A percentile compares a stretch with the other conserved stretches of the same genome.
These are phyloP conservation scores for Aspergillus saccharolyticus DNA, from an alignment of 495 filamentous ascomycete species.

Conservation along the genomic window DNA sequence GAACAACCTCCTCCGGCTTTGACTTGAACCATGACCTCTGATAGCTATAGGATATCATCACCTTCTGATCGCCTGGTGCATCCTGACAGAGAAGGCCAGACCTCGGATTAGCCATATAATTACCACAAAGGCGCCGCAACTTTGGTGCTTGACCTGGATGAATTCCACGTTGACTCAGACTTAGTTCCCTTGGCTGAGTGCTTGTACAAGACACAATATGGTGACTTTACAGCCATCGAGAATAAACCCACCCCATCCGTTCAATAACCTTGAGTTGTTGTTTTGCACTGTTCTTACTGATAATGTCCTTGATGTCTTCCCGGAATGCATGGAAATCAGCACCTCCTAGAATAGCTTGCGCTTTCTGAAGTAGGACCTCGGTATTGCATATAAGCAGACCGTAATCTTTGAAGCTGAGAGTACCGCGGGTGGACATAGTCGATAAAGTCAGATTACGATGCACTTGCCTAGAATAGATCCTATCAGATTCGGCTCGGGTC, in stretches of 20 bases:
- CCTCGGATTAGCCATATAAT: no score
- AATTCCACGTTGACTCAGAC: neutral
- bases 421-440: conserved; percentile 54
- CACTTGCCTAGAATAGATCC: conserved; percentile 53
- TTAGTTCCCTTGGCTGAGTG: neutral
- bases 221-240: conserved; percentile 54
- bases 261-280: conserved; percentile 71
- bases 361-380: conserved; percentile 66
- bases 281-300: conserved; percentile 65
- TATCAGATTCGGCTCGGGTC: neutral
- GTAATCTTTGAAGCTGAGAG: conserved; percentile 82
- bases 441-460: conserved; percentile 73
- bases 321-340: conserved; percentile 74
- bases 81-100: no score
- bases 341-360: conserved; percentile 57
- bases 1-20: no score
- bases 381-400: conserved; percentile 86
- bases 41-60: no score
- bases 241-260: conserved; percentile 84
- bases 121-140: no score
- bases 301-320: conserved; percentile 77
- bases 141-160: no score
- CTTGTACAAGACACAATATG: neutral
- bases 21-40: no score
- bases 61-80: no score